Evolutionary conservation across 2,329 filamentous ascomycete genomes (phyloP), one percentile per base, ranked within the genome.

Genomic region (Colletotrichum lupini): DNA sequence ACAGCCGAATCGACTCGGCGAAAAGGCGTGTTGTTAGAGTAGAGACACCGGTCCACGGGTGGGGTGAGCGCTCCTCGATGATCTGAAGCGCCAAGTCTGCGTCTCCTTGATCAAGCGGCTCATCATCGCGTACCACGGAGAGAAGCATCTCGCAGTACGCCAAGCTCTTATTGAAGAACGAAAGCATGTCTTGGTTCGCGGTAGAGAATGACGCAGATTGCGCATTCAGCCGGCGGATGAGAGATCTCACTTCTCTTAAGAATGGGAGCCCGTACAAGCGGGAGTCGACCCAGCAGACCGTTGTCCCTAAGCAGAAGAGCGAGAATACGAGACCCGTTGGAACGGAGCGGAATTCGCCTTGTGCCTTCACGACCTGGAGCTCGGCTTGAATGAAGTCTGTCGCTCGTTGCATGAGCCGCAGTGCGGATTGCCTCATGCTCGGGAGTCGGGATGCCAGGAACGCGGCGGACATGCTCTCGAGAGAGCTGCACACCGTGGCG

Each of bases 401-500:
- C 1, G 83, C 83, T 1, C 77, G 77, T 57, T 80, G 78, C 57
- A 84, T 76, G n/a, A 83, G 79, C 3, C 78, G 74, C 6, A 79
- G 72, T 0, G 83, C 81, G 1, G 82, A 79, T 16, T 80, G 81
- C 5, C 77, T 76, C 78, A 85, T 80, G n/a, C 80, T 78, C 1
- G 82, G 82, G 19, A 84, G 72, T 22, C 81, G 72, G 0, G 80
- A 78, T 0, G 80, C 79, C 11, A 85, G 65, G 7, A 82, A 84
- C 0, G 80, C 80, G 0, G 83, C 83, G 0, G 83, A 83, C 83
- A 85, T 85, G 55, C 82, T 83, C 68, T 85, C 82, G 11, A 85
- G 73, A 11, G 81, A 80, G 61, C 79, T 82, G 64, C 82, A 83
- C 1, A 85, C 82, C 1, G 83, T 77, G 1, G 80, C 79, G 0